Percentiles rank a stretch among this genome's conserved stretches.
Evolutionary conservation across 2,329 filamentous ascomycete genomes (phyloP).

Genomic region (Colletotrichum neosansevieriae): DNA sequence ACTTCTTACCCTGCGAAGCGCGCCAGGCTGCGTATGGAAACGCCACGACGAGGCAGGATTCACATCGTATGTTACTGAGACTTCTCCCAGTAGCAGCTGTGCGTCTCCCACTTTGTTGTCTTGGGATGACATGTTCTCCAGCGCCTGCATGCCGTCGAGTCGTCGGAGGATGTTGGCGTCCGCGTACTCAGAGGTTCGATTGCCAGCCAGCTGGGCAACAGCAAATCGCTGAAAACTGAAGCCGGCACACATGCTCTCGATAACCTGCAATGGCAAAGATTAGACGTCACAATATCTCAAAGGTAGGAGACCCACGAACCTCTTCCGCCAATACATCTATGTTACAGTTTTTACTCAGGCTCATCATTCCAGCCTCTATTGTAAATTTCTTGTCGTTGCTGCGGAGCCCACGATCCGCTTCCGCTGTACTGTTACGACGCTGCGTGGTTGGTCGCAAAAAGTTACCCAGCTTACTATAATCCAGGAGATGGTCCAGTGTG

Average conservation of each 20-base stretch:
- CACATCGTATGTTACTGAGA: constrained; percentile 64
- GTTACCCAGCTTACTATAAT: constrained; percentile 56
- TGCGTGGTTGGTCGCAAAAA: constrained; percentile 42
- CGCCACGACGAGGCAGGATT: constrained; percentile 61
- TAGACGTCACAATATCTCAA: no score
- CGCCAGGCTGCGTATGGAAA: constrained; percentile 66
- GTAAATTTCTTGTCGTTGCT: constrained; percentile 12
- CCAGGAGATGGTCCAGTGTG: constrained; percentile 62
- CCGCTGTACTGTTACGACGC: constrained; percentile 22
- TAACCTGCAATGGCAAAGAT: constrained; percentile 42
- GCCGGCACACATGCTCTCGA: constrained; percentile 53
- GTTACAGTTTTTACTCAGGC: constrained; percentile 46
- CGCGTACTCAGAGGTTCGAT: constrained; percentile 9
- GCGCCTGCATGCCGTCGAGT: constrained; percentile 40
- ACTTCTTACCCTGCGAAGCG: constrained; percentile 43
- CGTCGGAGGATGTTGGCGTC: constrained; percentile 28
- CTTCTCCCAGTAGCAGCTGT: constrained; percentile 29
- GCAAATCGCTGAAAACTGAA: constrained; percentile 49
- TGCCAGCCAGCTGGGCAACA: constrained; percentile 13
- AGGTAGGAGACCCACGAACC: not conserved
- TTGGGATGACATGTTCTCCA: constrained; percentile 35
- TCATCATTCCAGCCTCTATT: constrained; percentile 42
- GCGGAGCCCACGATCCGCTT: constrained; percentile 32
- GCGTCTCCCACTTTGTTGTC: constrained; percentile 16
- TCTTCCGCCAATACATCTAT: constrained; percentile 51